Conservation (phyloP, 345 rosid species). For the Eucalyptus curtisii region DNA sequence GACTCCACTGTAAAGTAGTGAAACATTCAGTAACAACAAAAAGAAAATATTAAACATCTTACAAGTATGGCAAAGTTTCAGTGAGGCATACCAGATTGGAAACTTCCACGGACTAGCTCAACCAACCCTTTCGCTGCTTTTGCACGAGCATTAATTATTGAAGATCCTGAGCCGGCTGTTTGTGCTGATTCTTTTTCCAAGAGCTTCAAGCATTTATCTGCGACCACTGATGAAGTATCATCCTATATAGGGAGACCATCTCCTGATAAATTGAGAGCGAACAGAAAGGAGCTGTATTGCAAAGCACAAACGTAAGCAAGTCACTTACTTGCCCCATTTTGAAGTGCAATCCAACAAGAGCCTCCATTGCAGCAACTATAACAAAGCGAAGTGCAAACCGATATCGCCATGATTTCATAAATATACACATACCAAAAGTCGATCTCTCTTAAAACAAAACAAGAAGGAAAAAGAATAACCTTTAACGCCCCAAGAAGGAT, state of each 20-base stretch:
- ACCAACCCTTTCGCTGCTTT: slow-evolving; percentile 54
- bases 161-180: slow-evolving; percentile 3
- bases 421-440: neutral
- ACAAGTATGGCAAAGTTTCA: neutral
- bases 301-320: neutral
- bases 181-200: slow-evolving; percentile 6
- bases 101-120: slow-evolving; percentile 43
- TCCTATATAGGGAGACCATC: slow-evolving; percentile 50
- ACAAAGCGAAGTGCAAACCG: neutral
- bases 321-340: slow-evolving; percentile 48
- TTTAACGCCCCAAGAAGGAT: slow-evolving; percentile 34
- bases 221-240: slow-evolving; percentile 61
- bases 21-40: neutral
- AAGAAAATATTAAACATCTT: neutral
- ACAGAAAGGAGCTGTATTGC: neutral
- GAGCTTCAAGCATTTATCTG: slow-evolving; percentile 42
- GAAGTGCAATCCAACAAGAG: slow-evolving; percentile 59
- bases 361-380: slow-evolving; percentile 64
- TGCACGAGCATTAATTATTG: slow-evolving; percentile 20
- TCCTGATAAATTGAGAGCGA: slow-evolving; percentile 13
- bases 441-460: neutral
- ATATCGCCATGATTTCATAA: neutral
- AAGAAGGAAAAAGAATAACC: slow-evolving; percentile 7
- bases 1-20: slow-evolving; percentile 33
- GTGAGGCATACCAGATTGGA: slow-evolving; percentile 35